phyloP scores from a whole-genome alignment of 2,329 filamentous ascomycete species.

The Neopestalotiopsis sp. region DNA sequence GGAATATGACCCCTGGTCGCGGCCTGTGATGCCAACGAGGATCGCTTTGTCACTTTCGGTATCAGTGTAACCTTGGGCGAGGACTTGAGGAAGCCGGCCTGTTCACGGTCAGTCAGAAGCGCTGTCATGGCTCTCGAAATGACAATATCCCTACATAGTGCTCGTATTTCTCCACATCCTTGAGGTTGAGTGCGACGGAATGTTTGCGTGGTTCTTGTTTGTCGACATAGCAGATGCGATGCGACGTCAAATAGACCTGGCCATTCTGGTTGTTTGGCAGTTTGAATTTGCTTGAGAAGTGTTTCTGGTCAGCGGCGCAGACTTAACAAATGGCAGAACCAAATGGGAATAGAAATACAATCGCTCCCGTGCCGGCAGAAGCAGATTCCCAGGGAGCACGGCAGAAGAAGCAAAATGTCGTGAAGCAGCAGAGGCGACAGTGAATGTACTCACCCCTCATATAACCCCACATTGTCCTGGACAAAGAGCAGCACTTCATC shows the following conservation, averaged over 20 bases:
- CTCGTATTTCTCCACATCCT: constrained; percentile 88
- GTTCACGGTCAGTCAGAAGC: constrained; percentile 22
- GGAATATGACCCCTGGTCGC: constrained; percentile 52
- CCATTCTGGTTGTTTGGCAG: constrained; percentile 93
- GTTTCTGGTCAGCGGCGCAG: neutral
- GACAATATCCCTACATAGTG: constrained; percentile 70
- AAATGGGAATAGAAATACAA: neutral
- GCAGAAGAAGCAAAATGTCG: neutral
- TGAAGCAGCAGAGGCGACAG: neutral
- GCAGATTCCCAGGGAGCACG: too few species aligned
- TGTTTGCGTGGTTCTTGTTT: constrained; percentile 83
- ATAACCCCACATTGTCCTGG: constrained; percentile 95
- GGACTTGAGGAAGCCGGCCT: constrained; percentile 93
- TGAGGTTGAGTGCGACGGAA: constrained; percentile 85
- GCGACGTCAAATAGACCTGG: constrained; percentile 94
- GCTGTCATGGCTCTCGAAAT: constrained; percentile 20
- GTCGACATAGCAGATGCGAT: constrained; percentile 94
- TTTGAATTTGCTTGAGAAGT: constrained; percentile 80
- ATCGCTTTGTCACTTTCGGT: constrained; percentile 77
- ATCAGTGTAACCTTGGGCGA: constrained; percentile 91
- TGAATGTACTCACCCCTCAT: constrained; percentile 79
- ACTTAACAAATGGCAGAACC: neutral
- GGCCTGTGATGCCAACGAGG: constrained; percentile 61
- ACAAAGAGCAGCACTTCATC: constrained; percentile 97
- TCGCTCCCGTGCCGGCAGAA: neutral